Conservation (phyloP, 78 protist genomes). For the Cyanophora paradoxa region DNA sequence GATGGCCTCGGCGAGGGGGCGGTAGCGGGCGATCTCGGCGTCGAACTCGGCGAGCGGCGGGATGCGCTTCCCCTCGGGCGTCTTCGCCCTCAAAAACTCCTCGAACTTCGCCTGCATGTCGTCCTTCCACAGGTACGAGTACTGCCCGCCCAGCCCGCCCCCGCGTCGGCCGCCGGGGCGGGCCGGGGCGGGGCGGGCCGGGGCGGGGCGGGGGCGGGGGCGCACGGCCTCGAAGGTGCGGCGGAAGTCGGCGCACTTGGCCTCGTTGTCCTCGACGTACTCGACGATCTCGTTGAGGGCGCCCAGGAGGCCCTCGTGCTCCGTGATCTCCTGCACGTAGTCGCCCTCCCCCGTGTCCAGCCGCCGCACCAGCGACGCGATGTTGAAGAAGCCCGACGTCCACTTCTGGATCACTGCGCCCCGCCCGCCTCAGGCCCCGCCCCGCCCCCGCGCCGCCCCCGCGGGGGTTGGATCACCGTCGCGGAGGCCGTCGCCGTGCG, state of each 20-base stretch:
- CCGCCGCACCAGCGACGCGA: constrained; percentile 14
- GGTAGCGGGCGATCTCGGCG: constrained; percentile 11
- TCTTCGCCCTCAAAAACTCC: not conserved
- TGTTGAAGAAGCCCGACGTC: constrained; percentile 16
- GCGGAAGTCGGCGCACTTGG: not conserved
- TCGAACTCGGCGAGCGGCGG: constrained; percentile 33
- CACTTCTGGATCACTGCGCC: not conserved
- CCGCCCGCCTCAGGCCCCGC: not conserved
- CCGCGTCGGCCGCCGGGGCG: too few species aligned
- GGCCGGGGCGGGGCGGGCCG: too few species aligned
- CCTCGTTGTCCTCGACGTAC: not conserved
- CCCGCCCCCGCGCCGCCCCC: too few species aligned
- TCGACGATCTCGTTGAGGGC: not conserved
- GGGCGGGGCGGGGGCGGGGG: too few species aligned
- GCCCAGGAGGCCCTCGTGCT: constrained; percentile 3
- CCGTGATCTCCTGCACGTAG: constrained; percentile 22
- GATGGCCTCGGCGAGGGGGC: not conserved
- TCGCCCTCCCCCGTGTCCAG: constrained; percentile 34
- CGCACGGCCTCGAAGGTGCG: constrained; percentile 1
- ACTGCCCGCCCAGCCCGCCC: too few species aligned
- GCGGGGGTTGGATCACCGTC: too few species aligned
- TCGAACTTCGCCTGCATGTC: not conserved
- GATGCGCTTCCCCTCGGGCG: not conserved
- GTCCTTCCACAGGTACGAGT: constrained; percentile 12
- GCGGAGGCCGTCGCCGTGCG: not conserved